Evolutionary conservation across 140 eudicot species (phyloP).

Genomic region (Eryngium alpinum): DNA sequence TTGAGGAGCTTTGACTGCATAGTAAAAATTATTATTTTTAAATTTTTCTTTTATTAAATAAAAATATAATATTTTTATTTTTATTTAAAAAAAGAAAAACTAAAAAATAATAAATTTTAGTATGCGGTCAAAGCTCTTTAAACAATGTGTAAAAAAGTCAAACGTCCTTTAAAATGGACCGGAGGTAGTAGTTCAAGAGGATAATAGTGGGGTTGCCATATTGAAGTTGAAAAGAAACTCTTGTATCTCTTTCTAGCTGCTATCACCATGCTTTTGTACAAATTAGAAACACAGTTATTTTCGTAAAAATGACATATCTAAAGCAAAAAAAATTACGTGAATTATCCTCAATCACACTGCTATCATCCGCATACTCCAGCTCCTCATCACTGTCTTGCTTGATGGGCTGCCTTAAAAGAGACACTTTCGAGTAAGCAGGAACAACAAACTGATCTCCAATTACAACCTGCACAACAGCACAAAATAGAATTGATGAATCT

Average conservation of each 20-base stretch:
- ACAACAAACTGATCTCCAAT: slow-evolving; percentile 64
- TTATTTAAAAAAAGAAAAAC: too few species aligned
- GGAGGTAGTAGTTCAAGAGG: neutral
- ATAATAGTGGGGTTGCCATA: neutral
- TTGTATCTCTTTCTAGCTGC: neutral
- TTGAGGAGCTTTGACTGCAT: too few species aligned
- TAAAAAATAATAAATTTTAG: too few species aligned
- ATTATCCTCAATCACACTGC: slow-evolving; percentile 38
- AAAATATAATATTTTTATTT: too few species aligned
- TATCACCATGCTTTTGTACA: slow-evolving; percentile 1
- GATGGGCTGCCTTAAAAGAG: slow-evolving; percentile 70
- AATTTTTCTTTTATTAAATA: too few species aligned
- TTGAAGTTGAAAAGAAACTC: neutral
- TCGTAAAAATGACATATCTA: neutral
- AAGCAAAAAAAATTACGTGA: slow-evolving; percentile 29
- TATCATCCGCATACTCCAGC: slow-evolving; percentile 82
- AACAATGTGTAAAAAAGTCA: too few species aligned
- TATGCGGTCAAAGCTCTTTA: too few species aligned
- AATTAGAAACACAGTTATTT: neutral
- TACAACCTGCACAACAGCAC: slow-evolving; percentile 37
- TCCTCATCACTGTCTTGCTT: slow-evolving; percentile 92
- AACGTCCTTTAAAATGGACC: too few species aligned
- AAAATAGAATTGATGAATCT: neutral
- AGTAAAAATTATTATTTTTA: too few species aligned
- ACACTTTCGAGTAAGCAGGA: slow-evolving; percentile 89